Conservation (phyloP, 805 yeast species). For the Starmerella bacillaris region DNA sequence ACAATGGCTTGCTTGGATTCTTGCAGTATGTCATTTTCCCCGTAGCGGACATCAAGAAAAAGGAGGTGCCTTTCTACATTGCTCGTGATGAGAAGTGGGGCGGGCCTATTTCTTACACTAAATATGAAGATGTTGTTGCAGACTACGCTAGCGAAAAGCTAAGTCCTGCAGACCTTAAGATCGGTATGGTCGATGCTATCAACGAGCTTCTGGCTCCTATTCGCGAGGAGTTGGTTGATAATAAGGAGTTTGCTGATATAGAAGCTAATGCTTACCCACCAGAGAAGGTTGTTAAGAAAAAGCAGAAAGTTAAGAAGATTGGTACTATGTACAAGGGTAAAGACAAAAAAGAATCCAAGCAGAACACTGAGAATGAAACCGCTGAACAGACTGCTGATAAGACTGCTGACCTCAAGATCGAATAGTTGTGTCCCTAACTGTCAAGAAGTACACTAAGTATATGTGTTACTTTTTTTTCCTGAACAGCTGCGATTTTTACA, state of each 20-base stretch:
- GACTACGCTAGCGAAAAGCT: conserved; percentile 60
- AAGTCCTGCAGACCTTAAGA: conserved; percentile 83
- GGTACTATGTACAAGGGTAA: conserved; percentile 47
- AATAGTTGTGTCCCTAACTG: too few species aligned
- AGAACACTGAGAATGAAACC: conserved; percentile 1
- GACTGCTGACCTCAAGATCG: neutral
- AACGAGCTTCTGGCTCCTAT: conserved; percentile 70
- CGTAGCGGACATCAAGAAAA: conserved; percentile 50
- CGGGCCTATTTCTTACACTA: conserved; percentile 61
- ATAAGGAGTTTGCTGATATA: conserved; percentile 58
- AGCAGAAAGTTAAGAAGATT: conserved; percentile 51
- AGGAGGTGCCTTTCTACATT: conserved; percentile 45
- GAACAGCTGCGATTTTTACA: too few species aligned
- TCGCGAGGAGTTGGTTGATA: conserved; percentile 44
- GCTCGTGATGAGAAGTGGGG: conserved; percentile 95
- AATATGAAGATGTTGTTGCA: conserved; percentile 48
- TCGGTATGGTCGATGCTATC: conserved; percentile 77
- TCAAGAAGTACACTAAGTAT: too few species aligned
- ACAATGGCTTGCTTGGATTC: conserved; percentile 78
- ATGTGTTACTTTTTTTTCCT: too few species aligned
- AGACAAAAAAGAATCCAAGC: conserved; percentile 1
- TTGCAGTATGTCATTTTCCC: conserved; percentile 73
- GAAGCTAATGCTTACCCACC: conserved; percentile 71
- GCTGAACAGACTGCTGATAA: conserved; percentile 1
- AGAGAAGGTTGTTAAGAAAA: conserved; percentile 39